Percentiles rank a stretch among this genome's conserved stretches.
These are phyloP conservation scores for Alternaria arbusti DNA, from an alignment of 2,329 filamentous ascomycete genomes.

Conservation along the genomic window DNA sequence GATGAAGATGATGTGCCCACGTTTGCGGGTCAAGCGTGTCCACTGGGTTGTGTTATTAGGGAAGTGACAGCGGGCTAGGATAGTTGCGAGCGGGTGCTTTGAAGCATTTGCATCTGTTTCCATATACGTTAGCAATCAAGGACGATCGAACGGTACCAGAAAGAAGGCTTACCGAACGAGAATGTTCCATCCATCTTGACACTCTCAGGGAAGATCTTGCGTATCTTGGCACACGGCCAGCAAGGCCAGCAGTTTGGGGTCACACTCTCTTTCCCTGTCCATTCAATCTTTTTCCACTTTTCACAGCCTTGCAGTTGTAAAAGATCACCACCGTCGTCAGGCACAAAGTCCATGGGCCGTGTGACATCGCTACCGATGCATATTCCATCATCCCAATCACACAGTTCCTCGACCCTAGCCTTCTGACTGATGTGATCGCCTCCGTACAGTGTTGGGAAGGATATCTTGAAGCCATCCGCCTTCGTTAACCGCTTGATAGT, in stretches of 20 bases:
- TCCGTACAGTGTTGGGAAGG: background rate
- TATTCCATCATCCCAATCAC: background rate
- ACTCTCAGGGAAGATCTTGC: background rate
- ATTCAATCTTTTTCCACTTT: background rate
- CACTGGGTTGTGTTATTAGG: background rate
- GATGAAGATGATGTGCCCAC: background rate
- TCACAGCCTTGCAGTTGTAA: background rate
- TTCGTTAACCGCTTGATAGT: background rate
- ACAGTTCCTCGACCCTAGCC: background rate
- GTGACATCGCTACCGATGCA: background rate
- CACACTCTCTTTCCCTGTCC: background rate
- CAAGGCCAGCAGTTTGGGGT: background rate
- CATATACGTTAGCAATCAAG: background rate
- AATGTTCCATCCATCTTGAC: background rate
- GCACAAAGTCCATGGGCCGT: background rate
- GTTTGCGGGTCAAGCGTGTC: background rate
- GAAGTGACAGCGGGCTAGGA: background rate
- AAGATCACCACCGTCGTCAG: background rate
- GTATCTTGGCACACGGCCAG: background rate
- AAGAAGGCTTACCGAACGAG: background rate
- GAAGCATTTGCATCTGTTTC: rapidly evolving
- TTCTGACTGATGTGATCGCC: background rate
- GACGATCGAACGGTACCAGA: background rate
- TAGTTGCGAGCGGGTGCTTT: background rate
- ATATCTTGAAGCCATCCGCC: background rate